A percentile compares a stretch with the other conserved stretches of the same genome.
phyloP scores from a whole-genome alignment of 495 filamentous ascomycete genomes.

The Podospora pseudocomata region DNA sequence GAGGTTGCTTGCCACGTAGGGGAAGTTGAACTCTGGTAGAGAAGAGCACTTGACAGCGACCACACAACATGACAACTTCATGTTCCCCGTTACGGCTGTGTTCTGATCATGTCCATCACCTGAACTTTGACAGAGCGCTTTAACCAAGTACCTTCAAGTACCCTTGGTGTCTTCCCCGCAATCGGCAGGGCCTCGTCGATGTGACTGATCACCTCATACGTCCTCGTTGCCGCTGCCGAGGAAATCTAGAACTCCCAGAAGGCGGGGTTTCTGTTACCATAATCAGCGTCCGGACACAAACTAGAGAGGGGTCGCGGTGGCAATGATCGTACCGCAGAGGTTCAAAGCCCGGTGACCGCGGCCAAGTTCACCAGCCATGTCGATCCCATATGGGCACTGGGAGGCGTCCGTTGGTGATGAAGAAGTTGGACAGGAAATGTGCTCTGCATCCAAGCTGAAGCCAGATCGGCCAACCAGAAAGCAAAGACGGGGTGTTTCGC shows the following conservation, averaged over 20 bases:
- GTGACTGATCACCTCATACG: not conserved
- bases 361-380: constrained; percentile 6
- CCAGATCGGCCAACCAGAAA: not conserved
- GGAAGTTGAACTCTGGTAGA: not conserved
- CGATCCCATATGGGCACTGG: constrained; percentile 2
- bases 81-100: not conserved
- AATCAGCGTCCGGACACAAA: not conserved
- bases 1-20: not conserved
- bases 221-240: not conserved
- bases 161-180: not conserved
- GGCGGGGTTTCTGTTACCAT: constrained; percentile 13
- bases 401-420: not conserved
- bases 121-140: not conserved
- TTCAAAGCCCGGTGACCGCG: not conserved
- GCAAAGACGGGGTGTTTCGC: not conserved
- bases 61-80: not conserved
- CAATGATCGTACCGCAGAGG: constrained; percentile 10
- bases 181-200: not conserved
- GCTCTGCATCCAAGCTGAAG: not conserved
- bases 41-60: not conserved
- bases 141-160: not conserved
- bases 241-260: constrained; percentile 8
- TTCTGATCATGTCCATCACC: not conserved
- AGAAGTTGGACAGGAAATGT: not conserved
- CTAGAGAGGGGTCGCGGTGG: constrained; percentile 5